Conservation (phyloP, 306 rosid genomes). For the Glycine soja region DNA sequence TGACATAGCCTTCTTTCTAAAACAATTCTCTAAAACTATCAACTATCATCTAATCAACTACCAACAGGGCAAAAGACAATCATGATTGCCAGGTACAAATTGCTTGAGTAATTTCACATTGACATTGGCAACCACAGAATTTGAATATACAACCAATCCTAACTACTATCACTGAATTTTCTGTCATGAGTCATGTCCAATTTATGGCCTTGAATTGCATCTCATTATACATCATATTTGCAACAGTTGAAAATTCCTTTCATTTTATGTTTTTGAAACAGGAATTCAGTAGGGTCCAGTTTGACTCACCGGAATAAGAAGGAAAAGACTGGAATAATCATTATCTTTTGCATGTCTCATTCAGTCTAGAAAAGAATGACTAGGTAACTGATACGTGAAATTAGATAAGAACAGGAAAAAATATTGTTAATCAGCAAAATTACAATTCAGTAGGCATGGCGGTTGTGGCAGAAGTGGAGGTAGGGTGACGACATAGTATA, state of each 20-base stretch:
- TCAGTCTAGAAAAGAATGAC: constrained; percentile 2
- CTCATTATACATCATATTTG: background rate
- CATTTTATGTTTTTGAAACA: constrained; percentile 6
- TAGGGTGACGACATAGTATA: constrained; percentile 10
- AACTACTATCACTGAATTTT: constrained; percentile 35
- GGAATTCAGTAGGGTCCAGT: background rate
- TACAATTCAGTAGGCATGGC: background rate
- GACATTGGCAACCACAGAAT: background rate
- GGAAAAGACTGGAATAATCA: constrained; percentile 22
- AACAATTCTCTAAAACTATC: too few species aligned
- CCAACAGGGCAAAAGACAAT: constrained; percentile 18
- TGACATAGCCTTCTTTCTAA: too few species aligned
- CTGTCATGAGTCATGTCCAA: background rate
- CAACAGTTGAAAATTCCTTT: background rate
- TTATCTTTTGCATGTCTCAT: constrained; percentile 17
- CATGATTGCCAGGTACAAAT: constrained; percentile 3
- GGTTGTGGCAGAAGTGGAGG: background rate
- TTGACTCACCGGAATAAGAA: constrained; percentile 10
- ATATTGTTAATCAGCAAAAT: background rate
- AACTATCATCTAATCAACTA: too few species aligned
- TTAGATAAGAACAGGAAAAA: background rate
- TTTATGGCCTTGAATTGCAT: constrained; percentile 12
- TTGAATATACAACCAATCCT: background rate
- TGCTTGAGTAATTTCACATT: background rate
- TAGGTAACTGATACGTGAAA: constrained; percentile 2